These are phyloP conservation scores for Cystobasidium ongulense DNA, from an alignment of 768 basidiomycete genomes.

Conservation along the genomic window DNA sequence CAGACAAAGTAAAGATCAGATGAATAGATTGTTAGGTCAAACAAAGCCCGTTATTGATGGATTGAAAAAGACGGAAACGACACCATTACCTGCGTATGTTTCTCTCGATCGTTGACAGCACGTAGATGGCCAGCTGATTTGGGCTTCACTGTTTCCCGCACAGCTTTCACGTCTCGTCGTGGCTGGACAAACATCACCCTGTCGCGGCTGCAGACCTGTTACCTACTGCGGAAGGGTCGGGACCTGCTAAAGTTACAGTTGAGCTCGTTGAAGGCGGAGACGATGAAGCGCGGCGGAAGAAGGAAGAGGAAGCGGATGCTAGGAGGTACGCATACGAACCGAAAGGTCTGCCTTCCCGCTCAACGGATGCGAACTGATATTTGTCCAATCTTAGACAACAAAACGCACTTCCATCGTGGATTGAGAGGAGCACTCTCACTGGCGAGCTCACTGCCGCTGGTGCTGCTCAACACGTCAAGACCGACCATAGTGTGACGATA, in stretches of 20 bases:
- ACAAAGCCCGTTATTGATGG: conserved; percentile 81
- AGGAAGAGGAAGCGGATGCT: conserved; percentile 68
- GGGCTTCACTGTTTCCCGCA: not conserved
- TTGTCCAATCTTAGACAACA: conserved; percentile 52
- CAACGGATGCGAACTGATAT: not conserved
- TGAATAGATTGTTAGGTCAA: conserved; percentile 88
- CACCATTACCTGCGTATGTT: conserved; percentile 71
- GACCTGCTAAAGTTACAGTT: conserved; percentile 66
- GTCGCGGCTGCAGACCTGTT: conserved; percentile 64
- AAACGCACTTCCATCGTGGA: conserved; percentile 88
- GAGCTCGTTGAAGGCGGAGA: conserved; percentile 69
- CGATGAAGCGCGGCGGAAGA: conserved; percentile 66
- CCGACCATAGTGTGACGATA: not conserved
- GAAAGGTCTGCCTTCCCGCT: conserved; percentile 23
- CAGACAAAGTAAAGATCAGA: conserved; percentile 77
- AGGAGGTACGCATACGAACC: conserved; percentile 52
- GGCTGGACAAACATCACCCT: conserved; percentile 51
- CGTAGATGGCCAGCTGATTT: too few relatives aligned
- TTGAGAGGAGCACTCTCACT: conserved; percentile 88
- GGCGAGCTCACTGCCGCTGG: conserved; percentile 84
- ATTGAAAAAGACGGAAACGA: conserved; percentile 76
- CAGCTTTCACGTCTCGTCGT: conserved; percentile 46
- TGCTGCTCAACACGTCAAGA: conserved; percentile 5
- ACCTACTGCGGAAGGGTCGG: conserved; percentile 47
- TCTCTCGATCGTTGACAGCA: not conserved